Evolutionary conservation across 2,329 filamentous ascomycete genomes (phyloP), one percentile per base, ranked within the genome.

Genomic region (Diaporthe sp.): DNA sequence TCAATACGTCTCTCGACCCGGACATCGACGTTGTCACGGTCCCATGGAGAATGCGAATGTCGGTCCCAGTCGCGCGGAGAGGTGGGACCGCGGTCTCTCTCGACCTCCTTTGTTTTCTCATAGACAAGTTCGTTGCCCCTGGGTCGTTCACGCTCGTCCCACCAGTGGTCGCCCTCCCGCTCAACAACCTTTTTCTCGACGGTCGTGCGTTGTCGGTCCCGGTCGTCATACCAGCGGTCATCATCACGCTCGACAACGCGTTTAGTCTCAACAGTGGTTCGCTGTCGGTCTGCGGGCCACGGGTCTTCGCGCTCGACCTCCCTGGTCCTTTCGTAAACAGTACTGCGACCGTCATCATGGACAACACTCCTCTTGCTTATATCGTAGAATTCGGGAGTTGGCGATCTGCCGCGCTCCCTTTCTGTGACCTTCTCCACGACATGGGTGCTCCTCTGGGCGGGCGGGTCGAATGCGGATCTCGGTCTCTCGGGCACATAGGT

Each of bases 401-500:
- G 74, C 22, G 73, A 75, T 45, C 78, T 76, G 12, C 81, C 79
- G 61, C 80, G 75, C 75, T 82, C 78, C 66, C 78, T 75, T 79
- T 83, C 81, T 71, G 79, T 74, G 19, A 80, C 77, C 77, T 80
- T 80, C 73, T 82, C 80, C 78, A 80, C 75, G 55, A 78, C 79
- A 50, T 78, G 78, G 61, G 77, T 81, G 66, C 78, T 78, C 33
- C 71, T 54, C 38, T 78, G 77, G 33, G 79, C 78, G 2, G 80
- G 81, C 1, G 83, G 80, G 33, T 89, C 88, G 74, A 86, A 83
- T 60, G 85, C 84, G n/a, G 89, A 90, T 73, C 87, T 86, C 33
- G 88, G 87, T 13, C 87, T 85, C 72, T 89, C 88, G 47, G 86
- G 86, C 42, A 84, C 82, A 58, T 86, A 84, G 47, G 82, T 81